Evolutionary conservation across 2,329 filamentous ascomycete species (phyloP), one percentile per base, ranked within the genome.

Genomic region (Fusarium sp.): DNA sequence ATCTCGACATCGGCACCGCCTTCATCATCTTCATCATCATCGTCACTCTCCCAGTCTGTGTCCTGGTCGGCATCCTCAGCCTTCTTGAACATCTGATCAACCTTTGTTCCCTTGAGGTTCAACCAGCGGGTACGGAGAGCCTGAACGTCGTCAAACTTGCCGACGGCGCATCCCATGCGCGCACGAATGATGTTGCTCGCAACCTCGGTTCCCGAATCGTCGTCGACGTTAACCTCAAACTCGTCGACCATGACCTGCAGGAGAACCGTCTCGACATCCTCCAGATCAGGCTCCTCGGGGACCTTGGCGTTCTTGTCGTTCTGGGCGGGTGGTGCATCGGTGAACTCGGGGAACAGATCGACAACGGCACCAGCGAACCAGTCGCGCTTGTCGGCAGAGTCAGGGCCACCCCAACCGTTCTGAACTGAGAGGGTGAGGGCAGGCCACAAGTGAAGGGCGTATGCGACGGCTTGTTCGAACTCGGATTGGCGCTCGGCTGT

Each of bases 231-330:
- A 64, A 96, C 93, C 79, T 98, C 95, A 79, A 98, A 99, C 83
- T 99, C 96, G 84, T 98, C 96, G 72, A 93, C 89, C 93, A 98
- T 96, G 70, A 98, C 92, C 79, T 98, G 94, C 56, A 98, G 86
- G 57, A 98, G 87, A 61, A 97, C 91, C 45, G 92, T 89, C 85
- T 98, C 96, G 50, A 98, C 86, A 77, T 98, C 94, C 73, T 93
- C 91, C 20, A 89, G 85, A 76, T 98, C 93, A 13, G 93, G 87
- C 75, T 90, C 88, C 22, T 87, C 84, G 24, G 75, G 70, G 64
- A 70, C 80, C 74, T 70, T 79, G 70, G 70, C 76, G 60, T 73
- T 76, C 57, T 73, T 79, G 56, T 37, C 56, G 11, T 38, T 31
- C 37, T 62, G 35, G 29, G 59, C n/a, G 45, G 75, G 73, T 54